These are phyloP conservation scores for Gillenia trifoliata DNA, from an alignment of 306 rosid genomes.

Conservation along the genomic window DNA sequence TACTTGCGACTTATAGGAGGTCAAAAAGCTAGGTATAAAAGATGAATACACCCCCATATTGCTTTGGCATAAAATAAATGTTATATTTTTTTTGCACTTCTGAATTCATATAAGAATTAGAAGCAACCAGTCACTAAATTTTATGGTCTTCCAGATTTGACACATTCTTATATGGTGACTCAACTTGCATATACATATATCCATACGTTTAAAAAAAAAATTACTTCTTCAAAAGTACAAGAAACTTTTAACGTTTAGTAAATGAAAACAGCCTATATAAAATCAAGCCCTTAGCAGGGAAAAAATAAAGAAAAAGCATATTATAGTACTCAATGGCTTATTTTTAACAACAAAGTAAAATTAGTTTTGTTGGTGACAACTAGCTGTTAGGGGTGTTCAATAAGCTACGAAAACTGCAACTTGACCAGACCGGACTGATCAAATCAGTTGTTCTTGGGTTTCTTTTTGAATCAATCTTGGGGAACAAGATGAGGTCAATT, in stretches of 20 bases:
- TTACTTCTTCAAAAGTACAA: not conserved
- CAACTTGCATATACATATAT: not conserved
- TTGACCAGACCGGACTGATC: not conserved
- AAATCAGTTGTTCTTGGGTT: too few species aligned
- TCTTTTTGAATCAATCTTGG: too few species aligned
- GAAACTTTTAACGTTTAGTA: not conserved
- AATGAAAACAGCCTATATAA: not conserved
- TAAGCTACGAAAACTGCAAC: not conserved
- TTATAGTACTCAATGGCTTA: not conserved
- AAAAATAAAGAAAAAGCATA: not conserved
- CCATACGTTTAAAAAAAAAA: not conserved
- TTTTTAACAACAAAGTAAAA: not conserved
- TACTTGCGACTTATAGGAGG: not conserved
- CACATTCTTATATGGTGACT: not conserved
- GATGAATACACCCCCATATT: not conserved
- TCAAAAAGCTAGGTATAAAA: not conserved
- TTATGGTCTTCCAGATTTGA: not conserved
- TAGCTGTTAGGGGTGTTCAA: not conserved
- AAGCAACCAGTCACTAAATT: not conserved
- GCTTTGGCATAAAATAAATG: not conserved
- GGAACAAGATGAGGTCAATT: not conserved
- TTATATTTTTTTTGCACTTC: not conserved
- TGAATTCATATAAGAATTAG: not conserved
- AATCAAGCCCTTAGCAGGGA: not conserved
- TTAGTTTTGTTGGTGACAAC: not conserved